Evolutionary conservation across 1,284 basidiomycete species (phyloP).

Genomic region (Veloboletus limbatus): DNA sequence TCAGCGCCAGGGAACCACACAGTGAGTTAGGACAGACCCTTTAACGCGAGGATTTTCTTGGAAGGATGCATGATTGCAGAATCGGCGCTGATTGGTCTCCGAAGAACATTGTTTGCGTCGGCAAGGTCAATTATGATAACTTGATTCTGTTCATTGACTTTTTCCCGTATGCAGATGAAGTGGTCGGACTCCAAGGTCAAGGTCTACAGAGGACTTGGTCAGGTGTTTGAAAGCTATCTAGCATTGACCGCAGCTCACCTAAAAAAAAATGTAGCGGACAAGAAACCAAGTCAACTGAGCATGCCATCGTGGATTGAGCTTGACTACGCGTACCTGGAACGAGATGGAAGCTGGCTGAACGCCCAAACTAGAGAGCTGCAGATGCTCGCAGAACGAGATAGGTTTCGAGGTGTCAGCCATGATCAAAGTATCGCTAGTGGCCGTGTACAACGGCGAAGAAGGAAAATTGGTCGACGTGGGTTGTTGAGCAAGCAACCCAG

Average conservation of each 20-base stretch:
- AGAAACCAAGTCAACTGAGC: slow-evolving; percentile 25
- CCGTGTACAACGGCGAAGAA: slow-evolving; percentile 18
- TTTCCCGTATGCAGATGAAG: slow-evolving; percentile 93
- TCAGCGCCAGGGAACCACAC: slow-evolving; percentile 4
- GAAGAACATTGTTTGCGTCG: slow-evolving; percentile 94
- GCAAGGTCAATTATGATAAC: slow-evolving; percentile 96
- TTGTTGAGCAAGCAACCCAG: slow-evolving; percentile 16
- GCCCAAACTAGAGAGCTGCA: slow-evolving; percentile 94
- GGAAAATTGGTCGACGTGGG: slow-evolving; percentile 21
- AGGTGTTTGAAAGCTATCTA: slow-evolving; percentile 4
- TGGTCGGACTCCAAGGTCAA: slow-evolving; percentile 96
- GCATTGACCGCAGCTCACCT: slow-evolving; percentile 17
- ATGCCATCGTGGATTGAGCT: slow-evolving; percentile 32
- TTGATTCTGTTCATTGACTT: slow-evolving; percentile 88
- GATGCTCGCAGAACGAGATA: slow-evolving; percentile 80
- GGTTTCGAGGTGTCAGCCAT: slow-evolving; percentile 61
- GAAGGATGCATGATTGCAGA: slow-evolving; percentile 98
- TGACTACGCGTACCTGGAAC: slow-evolving; percentile 74
- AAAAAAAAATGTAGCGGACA: slow-evolving; percentile 2
- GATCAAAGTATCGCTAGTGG: slow-evolving; percentile 17
- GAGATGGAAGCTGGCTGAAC: slow-evolving; percentile 96
- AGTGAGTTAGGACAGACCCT: slow-evolving; percentile 53
- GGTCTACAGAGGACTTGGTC: slow-evolving; percentile 45
- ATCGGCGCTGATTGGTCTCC: slow-evolving; percentile 95
- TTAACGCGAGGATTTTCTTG: slow-evolving; percentile 96